Percentiles rank a stretch among this genome's conserved stretches.
phyloP scores from a whole-genome alignment of 2,329 filamentous ascomycete genomes.

The Fusarium neocosmosporiellum region DNA sequence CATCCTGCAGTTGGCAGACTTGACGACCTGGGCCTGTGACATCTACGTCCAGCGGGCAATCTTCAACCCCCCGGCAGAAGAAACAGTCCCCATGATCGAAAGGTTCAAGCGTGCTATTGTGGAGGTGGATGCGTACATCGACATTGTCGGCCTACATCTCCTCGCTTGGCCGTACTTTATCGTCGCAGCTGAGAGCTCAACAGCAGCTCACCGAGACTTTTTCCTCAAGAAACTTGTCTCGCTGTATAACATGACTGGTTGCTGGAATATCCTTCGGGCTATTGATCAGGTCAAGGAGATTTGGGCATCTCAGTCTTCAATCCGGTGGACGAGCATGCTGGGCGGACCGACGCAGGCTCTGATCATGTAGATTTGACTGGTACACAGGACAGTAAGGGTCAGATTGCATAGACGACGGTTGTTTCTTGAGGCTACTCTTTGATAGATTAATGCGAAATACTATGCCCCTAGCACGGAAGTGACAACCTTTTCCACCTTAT shows the following conservation, averaged over 20 bases:
- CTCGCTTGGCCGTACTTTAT: conserved; percentile 40
- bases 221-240: conserved; percentile 35
- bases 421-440: background rate
- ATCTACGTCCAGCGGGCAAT: conserved; percentile 39
- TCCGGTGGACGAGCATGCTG: conserved; percentile 36
- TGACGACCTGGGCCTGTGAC: conserved; percentile 33
- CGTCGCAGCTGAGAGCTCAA: conserved; percentile 36
- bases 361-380: conserved; percentile 30
- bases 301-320: conserved; percentile 37
- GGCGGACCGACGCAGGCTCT: conserved; percentile 37
- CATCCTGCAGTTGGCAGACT: conserved; percentile 24
- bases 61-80: conserved; percentile 21
- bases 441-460: background rate
- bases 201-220: conserved; percentile 29
- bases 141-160: conserved; percentile 33
- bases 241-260: conserved; percentile 26
- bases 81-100: conserved; percentile 28
- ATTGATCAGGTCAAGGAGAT: conserved; percentile 39
- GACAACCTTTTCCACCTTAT: conserved; percentile 16
- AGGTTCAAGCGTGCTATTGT: conserved; percentile 27
- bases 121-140: conserved; percentile 31
- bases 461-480: conserved; percentile 6
- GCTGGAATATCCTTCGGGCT: conserved; percentile 37
- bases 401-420: background rate
- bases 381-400: background rate